Conservation (phyloP, 169 alveolate genomes). For the Plasmodium vivax region DNA sequence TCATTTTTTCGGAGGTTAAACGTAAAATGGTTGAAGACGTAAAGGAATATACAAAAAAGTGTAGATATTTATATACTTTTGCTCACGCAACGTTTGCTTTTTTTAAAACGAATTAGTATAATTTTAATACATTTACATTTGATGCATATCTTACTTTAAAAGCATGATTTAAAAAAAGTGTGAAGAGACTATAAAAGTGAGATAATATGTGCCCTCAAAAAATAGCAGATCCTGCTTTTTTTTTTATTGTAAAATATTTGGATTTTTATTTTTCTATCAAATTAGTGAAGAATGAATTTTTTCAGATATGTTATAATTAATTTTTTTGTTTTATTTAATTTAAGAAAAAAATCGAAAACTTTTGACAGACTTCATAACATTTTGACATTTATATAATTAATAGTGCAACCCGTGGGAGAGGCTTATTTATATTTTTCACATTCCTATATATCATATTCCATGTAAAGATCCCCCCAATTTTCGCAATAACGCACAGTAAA, state of each 20-base stretch:
- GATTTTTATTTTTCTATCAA: neutral
- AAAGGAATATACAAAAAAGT: neutral
- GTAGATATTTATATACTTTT: neutral
- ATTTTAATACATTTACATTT: neutral
- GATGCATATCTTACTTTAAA: conserved; percentile 1
- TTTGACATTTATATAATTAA: no score
- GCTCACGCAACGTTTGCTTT: neutral
- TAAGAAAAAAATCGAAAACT: neutral
- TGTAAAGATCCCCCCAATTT: neutral
- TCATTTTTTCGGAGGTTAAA: neutral
- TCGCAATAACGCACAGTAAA: neutral
- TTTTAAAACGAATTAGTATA: neutral
- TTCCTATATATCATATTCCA: neutral
- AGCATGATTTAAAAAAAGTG: neutral
- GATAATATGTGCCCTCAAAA: neutral
- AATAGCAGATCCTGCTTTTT: neutral
- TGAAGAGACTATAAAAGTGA: neutral
- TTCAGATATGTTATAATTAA: neutral
- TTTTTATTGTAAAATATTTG: neutral
- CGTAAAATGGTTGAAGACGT: neutral
- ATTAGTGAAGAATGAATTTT: neutral
- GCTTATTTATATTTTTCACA: neutral
- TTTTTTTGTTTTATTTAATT: neutral
- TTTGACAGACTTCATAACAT: neutral
- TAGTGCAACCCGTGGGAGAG: neutral